phyloP scores from a whole-genome alignment of 306 rosid genomes.

The Coriaria nepalensis region DNA sequence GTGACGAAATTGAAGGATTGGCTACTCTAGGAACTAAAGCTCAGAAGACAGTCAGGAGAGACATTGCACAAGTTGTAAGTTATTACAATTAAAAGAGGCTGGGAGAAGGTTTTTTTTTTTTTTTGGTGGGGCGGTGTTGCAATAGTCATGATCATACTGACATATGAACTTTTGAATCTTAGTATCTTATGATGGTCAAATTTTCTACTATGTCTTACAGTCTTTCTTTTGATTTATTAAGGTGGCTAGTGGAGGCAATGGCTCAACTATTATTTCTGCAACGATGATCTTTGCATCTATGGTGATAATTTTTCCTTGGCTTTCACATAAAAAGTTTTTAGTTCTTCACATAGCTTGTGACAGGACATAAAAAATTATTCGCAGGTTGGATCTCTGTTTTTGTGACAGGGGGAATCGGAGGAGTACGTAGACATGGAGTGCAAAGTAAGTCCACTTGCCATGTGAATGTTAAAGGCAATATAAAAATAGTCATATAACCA shows the following conservation, averaged over 20 bases:
- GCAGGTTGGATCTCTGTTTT: conserved; percentile 74
- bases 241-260: conserved; percentile 75
- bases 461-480: conserved; percentile 1
- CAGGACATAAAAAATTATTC: conserved; percentile 7
- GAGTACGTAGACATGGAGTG: conserved; percentile 85
- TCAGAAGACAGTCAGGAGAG: conserved; percentile 89
- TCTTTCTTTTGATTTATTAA: conserved; percentile 9
- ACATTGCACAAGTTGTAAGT: conserved; percentile 85
- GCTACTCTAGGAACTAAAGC: conserved; percentile 60
- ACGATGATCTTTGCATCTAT: conserved; percentile 71
- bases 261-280: conserved; percentile 92
- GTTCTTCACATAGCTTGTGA: conserved; percentile 3
- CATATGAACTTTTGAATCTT: conserved; percentile 5
- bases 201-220: conserved; percentile 11
- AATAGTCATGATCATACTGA: not conserved
- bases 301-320: conserved; percentile 26
- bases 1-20: conserved; percentile 60
- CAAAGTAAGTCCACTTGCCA: conserved; percentile 37
- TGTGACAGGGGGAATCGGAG: conserved; percentile 94
- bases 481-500: not conserved
- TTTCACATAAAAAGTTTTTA: conserved; percentile 3
- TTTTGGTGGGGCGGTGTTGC: too few relatives aligned
- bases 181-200: conserved; percentile 5
- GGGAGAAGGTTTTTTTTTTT: too few relatives aligned
- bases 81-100: not conserved